phyloP scores from a whole-genome alignment of 1,284 basidiomycete genomes.

The Phlebopus sp. region DNA sequence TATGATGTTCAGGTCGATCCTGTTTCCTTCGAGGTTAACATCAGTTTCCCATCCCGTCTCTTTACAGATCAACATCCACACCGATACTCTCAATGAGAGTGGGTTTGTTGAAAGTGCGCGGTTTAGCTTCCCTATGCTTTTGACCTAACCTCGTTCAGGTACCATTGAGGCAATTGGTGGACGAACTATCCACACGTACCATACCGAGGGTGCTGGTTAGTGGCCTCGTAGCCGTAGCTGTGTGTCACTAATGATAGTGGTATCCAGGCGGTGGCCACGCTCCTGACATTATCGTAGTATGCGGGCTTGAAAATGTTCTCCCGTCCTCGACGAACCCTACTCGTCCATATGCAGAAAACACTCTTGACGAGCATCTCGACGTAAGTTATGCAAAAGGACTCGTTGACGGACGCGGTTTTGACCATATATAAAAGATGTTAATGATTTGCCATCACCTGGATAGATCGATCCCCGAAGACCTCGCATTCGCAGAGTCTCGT shows the following conservation, averaged over 20 bases:
- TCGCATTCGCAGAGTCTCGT: constrained; percentile 95
- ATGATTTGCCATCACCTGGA: constrained; percentile 97
- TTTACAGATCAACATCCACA: constrained; percentile 88
- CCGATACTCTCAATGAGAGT: constrained; percentile 94
- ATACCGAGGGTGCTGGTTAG: constrained; percentile 88
- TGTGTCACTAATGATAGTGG: constrained; percentile 1
- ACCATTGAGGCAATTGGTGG: constrained; percentile 90
- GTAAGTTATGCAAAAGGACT: constrained; percentile 44
- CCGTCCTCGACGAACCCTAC: constrained; percentile 98
- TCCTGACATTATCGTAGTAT: constrained; percentile 97
- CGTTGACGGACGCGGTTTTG: neutral
- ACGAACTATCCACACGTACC: constrained; percentile 97
- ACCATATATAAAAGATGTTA: constrained; percentile 69
- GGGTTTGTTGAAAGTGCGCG: constrained; percentile 84
- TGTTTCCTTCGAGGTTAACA: constrained; percentile 1
- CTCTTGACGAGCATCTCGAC: constrained; percentile 95
- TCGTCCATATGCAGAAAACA: constrained; percentile 88
- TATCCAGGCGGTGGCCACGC: constrained; percentile 90
- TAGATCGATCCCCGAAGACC: constrained; percentile 87
- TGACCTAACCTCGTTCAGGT: constrained; percentile 40
- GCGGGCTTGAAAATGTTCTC: constrained; percentile 87
- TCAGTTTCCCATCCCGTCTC: neutral
- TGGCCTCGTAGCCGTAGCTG: constrained; percentile 1
- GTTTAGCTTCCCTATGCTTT: neutral
- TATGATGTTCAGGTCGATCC: constrained; percentile 86